Base-by-base conservation (phyloP, 441 rosid species). In the Populus trichocarpa region DNA sequence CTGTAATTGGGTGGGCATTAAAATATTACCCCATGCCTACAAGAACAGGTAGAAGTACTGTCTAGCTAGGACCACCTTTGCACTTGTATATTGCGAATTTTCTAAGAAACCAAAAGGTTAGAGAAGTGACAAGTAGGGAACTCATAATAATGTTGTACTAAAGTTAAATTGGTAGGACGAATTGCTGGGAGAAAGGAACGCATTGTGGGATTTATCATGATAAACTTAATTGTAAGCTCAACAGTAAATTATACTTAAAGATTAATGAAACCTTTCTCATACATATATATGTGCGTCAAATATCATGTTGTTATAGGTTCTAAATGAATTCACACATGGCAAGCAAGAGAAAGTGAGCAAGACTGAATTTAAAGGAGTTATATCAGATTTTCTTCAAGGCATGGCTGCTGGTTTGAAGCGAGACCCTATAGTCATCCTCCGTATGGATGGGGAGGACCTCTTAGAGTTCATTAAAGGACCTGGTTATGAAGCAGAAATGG, bases 371-470 rank as follows among this genome's bases (percentile, higher is more conserved):
- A 94, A 90, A 85, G 97, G 87, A 85, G 99, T 90, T 80, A 86
- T 94, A 53, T 93, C 97, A 7, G 98, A 96, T 81, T 89, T 91
- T 66, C 82, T 96, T 79, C 72, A 93, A 80, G 99, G 98, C 30
- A 93, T 96, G 99, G 98, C 99, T 35, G 90, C 98, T n/a, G 98
- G 99, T 68, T 83, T 96, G 86, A 93, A 96, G 85, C 87, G 99
- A 71, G 98, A 96, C 80, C 98, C 98, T 67, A 89, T 96, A 30
- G 93, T 94, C 63, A 94, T 96, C 83, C 97, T 96, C 67, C 97
- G 98, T 65, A 93, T 96, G 42, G 99, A 96, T 72, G 98, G 99
- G 61, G 98, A 93, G 83, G 99, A 96, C 85, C 94, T 96, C 9
- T 70, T 65, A 7, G 98, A 94, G 87, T 94, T 96, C 81, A 81